A percentile compares a stretch with the other conserved stretches of the same genome.
phyloP scores from a whole-genome alignment of 768 basidiomycete genomes.

The Boletus vinaceobasis region DNA sequence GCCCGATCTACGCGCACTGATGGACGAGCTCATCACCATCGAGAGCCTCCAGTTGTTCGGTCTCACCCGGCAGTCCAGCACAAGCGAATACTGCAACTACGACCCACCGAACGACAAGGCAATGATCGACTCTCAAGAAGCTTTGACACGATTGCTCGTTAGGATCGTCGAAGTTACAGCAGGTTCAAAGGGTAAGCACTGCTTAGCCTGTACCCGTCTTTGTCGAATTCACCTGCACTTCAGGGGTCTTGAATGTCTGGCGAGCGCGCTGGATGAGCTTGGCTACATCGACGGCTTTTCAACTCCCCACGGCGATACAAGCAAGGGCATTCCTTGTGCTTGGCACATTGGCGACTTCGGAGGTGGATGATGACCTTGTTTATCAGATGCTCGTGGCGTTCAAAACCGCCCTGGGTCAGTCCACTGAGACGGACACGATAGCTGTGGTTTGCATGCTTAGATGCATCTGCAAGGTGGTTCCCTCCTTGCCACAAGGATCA shows the following conservation, averaged over 20 bases:
- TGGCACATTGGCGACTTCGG: conserved; percentile 74
- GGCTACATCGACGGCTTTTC: conserved; percentile 85
- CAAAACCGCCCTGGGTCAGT: conserved; percentile 62
- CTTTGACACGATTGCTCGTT: conserved; percentile 59
- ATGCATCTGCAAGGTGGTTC: conserved; percentile 76
- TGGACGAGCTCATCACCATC: conserved; percentile 56
- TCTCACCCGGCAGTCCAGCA: conserved; percentile 55
- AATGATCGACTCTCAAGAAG: conserved; percentile 63
- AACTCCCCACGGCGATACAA: conserved; percentile 84
- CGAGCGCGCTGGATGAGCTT: conserved; percentile 91
- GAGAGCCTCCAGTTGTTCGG: conserved; percentile 72
- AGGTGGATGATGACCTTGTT: conserved; percentile 89
- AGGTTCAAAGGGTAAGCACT: conserved; percentile 60
- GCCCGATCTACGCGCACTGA: conserved; percentile 57
- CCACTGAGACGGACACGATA: conserved; percentile 65
- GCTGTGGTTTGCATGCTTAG: conserved; percentile 86
- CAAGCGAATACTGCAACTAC: conserved; percentile 63
- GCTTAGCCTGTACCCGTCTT: neutral
- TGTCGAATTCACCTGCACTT: conserved; percentile 12
- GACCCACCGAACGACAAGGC: conserved; percentile 54
- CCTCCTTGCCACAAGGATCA: conserved; percentile 63
- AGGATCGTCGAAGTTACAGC: conserved; percentile 62
- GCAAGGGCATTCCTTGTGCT: conserved; percentile 82
- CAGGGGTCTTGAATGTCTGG: conserved; percentile 84
- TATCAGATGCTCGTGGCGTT: conserved; percentile 93